phyloP scores from a whole-genome alignment of 371 early-diverging fungal genomes.

The Neoconidiobolus thromboides region DNA sequence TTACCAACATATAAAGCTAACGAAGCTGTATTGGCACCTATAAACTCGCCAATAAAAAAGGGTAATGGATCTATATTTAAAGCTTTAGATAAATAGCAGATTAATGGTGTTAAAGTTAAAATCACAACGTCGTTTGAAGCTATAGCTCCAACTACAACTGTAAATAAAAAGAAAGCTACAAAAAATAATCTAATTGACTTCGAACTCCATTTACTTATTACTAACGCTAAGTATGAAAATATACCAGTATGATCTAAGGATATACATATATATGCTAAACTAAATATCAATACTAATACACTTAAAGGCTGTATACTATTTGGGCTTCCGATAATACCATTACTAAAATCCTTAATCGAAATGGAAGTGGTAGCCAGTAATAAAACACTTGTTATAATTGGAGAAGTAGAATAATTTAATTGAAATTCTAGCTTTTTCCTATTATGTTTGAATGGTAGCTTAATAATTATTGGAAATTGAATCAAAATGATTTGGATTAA shows the following conservation, averaged over 20 bases:
- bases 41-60: constrained; percentile 46
- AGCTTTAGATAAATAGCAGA: constrained; percentile 43
- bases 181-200: constrained; percentile 34
- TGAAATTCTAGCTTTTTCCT: too few relatives aligned
- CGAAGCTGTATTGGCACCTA: constrained; percentile 49
- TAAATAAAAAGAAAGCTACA: constrained; percentile 39
- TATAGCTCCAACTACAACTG: constrained; percentile 46
- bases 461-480: too few relatives aligned
- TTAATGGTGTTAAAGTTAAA: constrained; percentile 55
- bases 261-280: constrained; percentile 50
- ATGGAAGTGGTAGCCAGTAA: constrained; percentile 3
- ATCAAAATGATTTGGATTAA: too few relatives aligned
- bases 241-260: constrained; percentile 61
- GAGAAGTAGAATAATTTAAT: background rate
- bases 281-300: constrained; percentile 6
- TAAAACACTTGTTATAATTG: background rate
- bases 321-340: background rate
- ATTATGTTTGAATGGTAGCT: too few relatives aligned
- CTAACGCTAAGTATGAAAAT: constrained; percentile 43
- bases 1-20: constrained; percentile 74
- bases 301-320: constrained; percentile 7
- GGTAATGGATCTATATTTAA: constrained; percentile 32
- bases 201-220: constrained; percentile 30
- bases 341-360: background rate
- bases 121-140: constrained; percentile 69